Conservation (phyloP, 768 basidiomycete genomes). For the Kwoniella botswanensis region DNA sequence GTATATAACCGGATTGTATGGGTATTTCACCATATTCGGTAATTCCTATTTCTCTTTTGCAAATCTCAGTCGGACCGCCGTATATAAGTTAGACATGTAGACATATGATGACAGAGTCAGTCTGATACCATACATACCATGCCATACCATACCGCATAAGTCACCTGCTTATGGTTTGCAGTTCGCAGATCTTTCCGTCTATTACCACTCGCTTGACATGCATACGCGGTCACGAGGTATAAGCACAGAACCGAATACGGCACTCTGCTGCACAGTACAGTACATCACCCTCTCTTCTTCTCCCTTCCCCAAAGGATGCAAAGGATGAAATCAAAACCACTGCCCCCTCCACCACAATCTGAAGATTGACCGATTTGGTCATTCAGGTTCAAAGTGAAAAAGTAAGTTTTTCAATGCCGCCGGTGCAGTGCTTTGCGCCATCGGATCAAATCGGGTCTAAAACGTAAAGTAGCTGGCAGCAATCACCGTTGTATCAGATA, state of each 20-base stretch:
- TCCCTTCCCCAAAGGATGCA: background rate
- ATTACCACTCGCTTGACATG: background rate
- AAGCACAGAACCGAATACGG: no score
- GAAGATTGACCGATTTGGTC: no score
- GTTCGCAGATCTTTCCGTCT: background rate
- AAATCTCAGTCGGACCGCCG: constrained; percentile 3
- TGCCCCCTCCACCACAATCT: no score
- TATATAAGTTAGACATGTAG: background rate
- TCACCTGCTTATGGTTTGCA: background rate
- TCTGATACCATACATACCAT: background rate
- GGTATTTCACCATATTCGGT: constrained; percentile 6
- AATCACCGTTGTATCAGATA: background rate
- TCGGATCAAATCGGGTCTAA: constrained; percentile 7
- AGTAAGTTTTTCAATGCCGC: background rate
- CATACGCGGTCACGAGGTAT: background rate
- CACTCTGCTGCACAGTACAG: no score
- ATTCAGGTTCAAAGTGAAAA: no score
- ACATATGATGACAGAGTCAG: background rate
- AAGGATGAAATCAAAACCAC: no score
- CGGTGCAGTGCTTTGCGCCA: background rate
- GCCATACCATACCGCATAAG: background rate
- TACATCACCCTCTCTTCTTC: no score
- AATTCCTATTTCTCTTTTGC: constrained; percentile 1
- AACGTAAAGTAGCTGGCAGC: background rate
- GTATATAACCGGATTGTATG: background rate